phyloP scores from a whole-genome alignment of 768 basidiomycete genomes.

The Glaciozyma antarctica region DNA sequence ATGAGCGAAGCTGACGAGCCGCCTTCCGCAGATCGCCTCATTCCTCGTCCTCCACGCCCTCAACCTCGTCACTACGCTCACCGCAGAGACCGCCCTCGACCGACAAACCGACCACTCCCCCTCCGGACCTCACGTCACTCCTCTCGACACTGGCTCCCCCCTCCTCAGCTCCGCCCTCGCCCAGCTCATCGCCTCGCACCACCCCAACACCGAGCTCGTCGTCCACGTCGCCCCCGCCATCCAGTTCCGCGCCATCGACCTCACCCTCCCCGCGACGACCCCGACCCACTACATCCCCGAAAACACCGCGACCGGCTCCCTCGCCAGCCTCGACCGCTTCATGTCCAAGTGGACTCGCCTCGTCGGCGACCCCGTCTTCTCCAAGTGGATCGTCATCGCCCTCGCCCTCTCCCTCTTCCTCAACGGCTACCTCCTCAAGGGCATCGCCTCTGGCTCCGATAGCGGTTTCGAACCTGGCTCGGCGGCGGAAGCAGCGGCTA shows the following conservation, averaged over 20 bases:
- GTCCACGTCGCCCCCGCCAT: slow-evolving; percentile 56
- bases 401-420: slow-evolving; percentile 76
- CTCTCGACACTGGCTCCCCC: slow-evolving; percentile 62
- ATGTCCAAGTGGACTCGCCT: slow-evolving; percentile 82
- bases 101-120: slow-evolving; percentile 42
- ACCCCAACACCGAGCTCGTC: slow-evolving; percentile 41
- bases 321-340: slow-evolving; percentile 57
- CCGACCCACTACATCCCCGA: slow-evolving; percentile 33
- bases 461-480: slow-evolving; percentile 41
- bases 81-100: slow-evolving; percentile 53
- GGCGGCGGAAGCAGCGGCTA: slow-evolving; percentile 41
- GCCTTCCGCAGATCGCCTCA: slow-evolving; percentile 52
- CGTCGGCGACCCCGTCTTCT: slow-evolving; percentile 85
- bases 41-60: slow-evolving; percentile 85
- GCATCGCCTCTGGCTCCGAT: slow-evolving; percentile 42
- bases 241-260: slow-evolving; percentile 48
- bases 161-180: slow-evolving; percentile 53
- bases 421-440: slow-evolving; percentile 85
- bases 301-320: slow-evolving; percentile 31
- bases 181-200: slow-evolving; percentile 47
- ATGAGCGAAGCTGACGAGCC: slow-evolving; percentile 38
- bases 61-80: slow-evolving; percentile 85
- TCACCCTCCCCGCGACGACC: slow-evolving; percentile 6
- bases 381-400: slow-evolving; percentile 87
- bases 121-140: slow-evolving; percentile 40